Conservation (phyloP, 2,329 filamentous ascomycete genomes). For the Camptophora hylomeconis region DNA sequence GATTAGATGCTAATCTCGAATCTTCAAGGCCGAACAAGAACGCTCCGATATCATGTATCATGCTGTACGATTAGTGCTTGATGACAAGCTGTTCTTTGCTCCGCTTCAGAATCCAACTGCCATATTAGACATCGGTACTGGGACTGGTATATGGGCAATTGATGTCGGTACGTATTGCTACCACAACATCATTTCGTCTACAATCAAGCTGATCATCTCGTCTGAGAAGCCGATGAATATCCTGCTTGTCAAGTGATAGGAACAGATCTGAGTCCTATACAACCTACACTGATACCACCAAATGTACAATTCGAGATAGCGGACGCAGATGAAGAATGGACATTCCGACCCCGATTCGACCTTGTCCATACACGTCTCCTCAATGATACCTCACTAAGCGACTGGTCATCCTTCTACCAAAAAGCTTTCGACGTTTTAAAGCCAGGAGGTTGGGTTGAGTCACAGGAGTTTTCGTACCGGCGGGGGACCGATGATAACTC, state of each 20-base stretch:
- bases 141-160: constrained; percentile 31
- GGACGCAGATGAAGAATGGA: constrained; percentile 44
- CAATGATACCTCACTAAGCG: constrained; percentile 5
- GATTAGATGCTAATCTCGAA: neutral
- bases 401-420: constrained; percentile 7
- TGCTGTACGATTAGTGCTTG: constrained; percentile 4
- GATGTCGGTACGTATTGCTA: constrained; percentile 19
- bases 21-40: constrained; percentile 1
- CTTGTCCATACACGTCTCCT: constrained; percentile 30
- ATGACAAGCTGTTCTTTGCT: constrained; percentile 7
- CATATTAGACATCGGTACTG: constrained; percentile 29
- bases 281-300: constrained; percentile 32
- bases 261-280: constrained; percentile 27
- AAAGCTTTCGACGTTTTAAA: constrained; percentile 7
- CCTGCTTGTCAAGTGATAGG: constrained; percentile 24
- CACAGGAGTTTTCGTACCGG: constrained; percentile 6
- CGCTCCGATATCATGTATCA: constrained; percentile 6
- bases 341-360: constrained; percentile 44
- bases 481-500: constrained; percentile 8
- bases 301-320: constrained; percentile 45
- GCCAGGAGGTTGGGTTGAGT: constrained; percentile 8
- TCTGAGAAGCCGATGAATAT: constrained; percentile 25
- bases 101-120: constrained; percentile 3
- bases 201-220: no score
- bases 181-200: no score